Base-by-base conservation (phyloP, 176 grass and related monocot species). In the Microstegium vimineum region DNA sequence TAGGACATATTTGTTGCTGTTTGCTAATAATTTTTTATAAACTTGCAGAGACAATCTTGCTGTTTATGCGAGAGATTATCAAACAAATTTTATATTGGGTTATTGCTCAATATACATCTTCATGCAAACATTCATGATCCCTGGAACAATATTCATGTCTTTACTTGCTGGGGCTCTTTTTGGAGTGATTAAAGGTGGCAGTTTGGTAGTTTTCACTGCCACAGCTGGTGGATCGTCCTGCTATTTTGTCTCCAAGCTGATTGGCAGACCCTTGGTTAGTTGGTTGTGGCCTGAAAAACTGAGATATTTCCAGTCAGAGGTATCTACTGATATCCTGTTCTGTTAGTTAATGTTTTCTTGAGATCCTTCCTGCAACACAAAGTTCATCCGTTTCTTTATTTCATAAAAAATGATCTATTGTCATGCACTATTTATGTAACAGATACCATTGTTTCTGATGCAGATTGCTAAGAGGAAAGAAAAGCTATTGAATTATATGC, bases 41-140 rank as follows among this genome's bases (percentile, higher is more conserved):
- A 87, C 28, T 87, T 93, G 66, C 96, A 95, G 96, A 82, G 93
- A 99, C 36, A 95, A 99, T 76, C 89, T 99, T n/a, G 91, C 93
- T 4, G 93, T 95, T 51, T 95, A 93, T 82, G 96, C 93, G 33
- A 99, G 85, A 83, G 93, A 99, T 60, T 89, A 92, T 82, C 84
- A 94, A 78, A 84, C 76, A 62, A 90, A 99, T 71, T 99, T 99
- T 67, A 93, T 99, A 80, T 77, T 99, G 83, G 96, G 91, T 5
- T 99, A 99, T 65, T 99, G 96, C 82, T 90, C 96, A 11, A 93
- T 95, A 90, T 99, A 99, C 91, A 99, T 99, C 83, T 99, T 99
- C 72, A 99, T 99, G 96, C 96, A 99, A 69, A 99, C 93, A 82
- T 99, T 99, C 85, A 92, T 99, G 93, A 99, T 99, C 76, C 96